Base-by-base conservation (phyloP, 345 rosid genomes). In the Jatropha curcas region DNA sequence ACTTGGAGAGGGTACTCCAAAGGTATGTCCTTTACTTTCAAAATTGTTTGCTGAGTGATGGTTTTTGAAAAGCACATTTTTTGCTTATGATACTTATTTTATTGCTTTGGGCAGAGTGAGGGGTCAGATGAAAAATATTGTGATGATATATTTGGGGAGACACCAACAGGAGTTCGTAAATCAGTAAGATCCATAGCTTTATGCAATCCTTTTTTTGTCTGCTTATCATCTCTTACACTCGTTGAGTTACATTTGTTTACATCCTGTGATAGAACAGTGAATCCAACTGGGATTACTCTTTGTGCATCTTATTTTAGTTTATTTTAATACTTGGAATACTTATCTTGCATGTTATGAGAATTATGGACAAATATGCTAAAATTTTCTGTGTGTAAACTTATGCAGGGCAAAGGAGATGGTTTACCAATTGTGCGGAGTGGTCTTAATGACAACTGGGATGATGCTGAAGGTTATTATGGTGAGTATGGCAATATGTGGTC, bases 401-500 rank as follows among this genome's bases (percentile, higher is more conserved):
- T 83, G 61, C 84, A 94, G 92, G 94, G 86, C 57, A 93, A 89
- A 78, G 87, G 81, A 55, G 88, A 90, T 46, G 91, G 91, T 73
- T 83, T 85, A 48, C 96, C 84, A 50, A 74, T 92, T 51, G 84
- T 85, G 45, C 85, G 92, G 86, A 90, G 93, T 24, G 98, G 91
- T 73, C 90, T 96, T 71, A 80, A 93, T 81, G 99, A 96, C 87
- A 96, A 96, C 71, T 96, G 98, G 99, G 99, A 96, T 88, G 99
- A 96, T 76, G 89, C 98, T 20, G 99, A 87, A 70, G 99, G 99
- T 53, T 96, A 96, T 77, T 96, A 96, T 72, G 89, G 99, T 96
- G 87, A 82, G 99, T 83, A 67, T 39, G 34, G 7, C 13, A 10
- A 20, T 35, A 55, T 16, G 4, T 57, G 31, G 8, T 22, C 10